Base-by-base conservation (phyloP, 2,329 filamentous ascomycete species). In the Kalmusia sp. region DNA sequence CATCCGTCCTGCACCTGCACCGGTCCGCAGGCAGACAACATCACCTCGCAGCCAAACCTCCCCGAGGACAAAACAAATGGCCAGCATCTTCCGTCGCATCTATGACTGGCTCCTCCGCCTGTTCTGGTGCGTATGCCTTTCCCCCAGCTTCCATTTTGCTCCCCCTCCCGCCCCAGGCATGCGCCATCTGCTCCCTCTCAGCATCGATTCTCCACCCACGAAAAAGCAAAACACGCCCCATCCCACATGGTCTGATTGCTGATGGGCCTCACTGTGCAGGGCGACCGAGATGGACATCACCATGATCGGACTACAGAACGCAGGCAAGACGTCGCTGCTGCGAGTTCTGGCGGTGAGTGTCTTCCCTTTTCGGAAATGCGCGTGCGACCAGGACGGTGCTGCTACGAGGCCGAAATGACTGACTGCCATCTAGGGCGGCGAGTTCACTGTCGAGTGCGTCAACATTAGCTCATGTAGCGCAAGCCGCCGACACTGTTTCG, bases 201-300 rank as follows among this genome's bases (percentile, higher is more conserved):
- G 52, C 50, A 62, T 49, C 46, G 54, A 56, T 51, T 54, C 64
- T 45, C 40, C 14, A 52, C 37, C 54, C 35, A 30, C 31, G 40
- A 48, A 64, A 64, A 66, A 63, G 54, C 66, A 59, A 60, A 33
- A 46, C 25, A 39, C 38, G 12, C 15, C 34, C 51, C 40, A 58
- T 49, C 31, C 64, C 44, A 31, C 50, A 12, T 31, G 45, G 52
- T 35, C 56, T 55, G n/a, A 49, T 54, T 54, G 61, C 69, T 69
- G 58, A 68, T 54, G 52, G 37, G 30, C 52, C 45, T 52, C 55
- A 48, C 52, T 58, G 47, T 62, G 24, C 57, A 97, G 93, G 95
- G 92, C 93, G 65, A 96, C 93, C 63, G 95, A 99, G 82, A 97
- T 99, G 93, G 95, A 99, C 79, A 93, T 99, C 74, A 98, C 95